A percentile compares a stretch with the other conserved stretches of the same genome.
Evolutionary conservation across 2,329 filamentous ascomycete genomes (phyloP).

Genomic region (Cryphonectria nitschkei): DNA sequence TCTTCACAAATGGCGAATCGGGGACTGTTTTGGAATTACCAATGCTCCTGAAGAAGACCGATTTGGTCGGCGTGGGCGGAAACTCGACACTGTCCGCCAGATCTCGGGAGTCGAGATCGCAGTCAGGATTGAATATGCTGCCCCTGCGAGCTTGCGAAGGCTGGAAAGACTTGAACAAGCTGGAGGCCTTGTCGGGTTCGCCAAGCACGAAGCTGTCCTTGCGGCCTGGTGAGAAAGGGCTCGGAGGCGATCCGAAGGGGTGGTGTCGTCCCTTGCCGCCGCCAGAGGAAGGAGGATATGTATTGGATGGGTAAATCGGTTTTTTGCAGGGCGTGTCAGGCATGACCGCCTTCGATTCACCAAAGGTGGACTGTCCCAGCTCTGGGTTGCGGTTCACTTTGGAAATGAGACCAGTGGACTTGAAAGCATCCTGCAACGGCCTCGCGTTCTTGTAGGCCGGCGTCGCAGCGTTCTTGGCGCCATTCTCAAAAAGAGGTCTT

Average conservation of each 20-base stretch:
- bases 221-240: constrained; percentile 61
- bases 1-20: constrained; percentile 32
- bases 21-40: constrained; percentile 30
- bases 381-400: constrained; percentile 90
- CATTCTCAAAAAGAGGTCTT: constrained; percentile 51
- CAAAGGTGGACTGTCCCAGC: constrained; percentile 53
- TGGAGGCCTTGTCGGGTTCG: constrained; percentile 62
- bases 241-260: constrained; percentile 78
- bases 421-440: constrained; percentile 82
- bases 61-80: constrained; percentile 94
- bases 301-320: constrained; percentile 69
- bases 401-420: constrained; percentile 91
- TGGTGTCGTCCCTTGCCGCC: constrained; percentile 66
- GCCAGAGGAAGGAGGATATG: constrained; percentile 63
- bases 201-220: constrained; percentile 51
- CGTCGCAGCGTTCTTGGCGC: constrained; percentile 65
- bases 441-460: constrained; percentile 78
- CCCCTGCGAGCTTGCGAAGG: constrained; percentile 56
- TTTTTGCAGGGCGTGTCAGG: constrained; percentile 98
- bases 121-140: constrained; percentile 82
- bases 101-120: constrained; percentile 57
- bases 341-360: constrained; percentile 66
- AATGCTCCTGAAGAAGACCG: constrained; percentile 46
- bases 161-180: constrained; percentile 71
- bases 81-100: constrained; percentile 65